Percentiles rank a stretch among this genome's conserved stretches.
Evolutionary conservation across 805 yeast genomes (phyloP).

Genomic region (Metschnikowia borealis): DNA sequence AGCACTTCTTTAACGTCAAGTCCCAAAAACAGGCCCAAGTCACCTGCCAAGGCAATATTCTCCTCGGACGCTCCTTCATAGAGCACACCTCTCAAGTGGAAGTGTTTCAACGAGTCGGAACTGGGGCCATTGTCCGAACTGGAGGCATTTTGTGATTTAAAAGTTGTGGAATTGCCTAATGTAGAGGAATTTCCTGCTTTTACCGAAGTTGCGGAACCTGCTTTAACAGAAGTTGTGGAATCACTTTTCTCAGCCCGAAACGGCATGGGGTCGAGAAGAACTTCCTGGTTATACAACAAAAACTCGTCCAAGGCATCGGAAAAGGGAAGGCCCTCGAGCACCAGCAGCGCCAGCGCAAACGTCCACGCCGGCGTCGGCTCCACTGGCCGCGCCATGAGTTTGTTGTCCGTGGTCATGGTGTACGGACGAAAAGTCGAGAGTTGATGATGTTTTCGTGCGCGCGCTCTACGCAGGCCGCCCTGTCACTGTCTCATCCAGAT

Average conservation of each 20-base stretch:
- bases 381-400: slow-evolving; percentile 11
- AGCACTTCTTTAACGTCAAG: slow-evolving; percentile 44
- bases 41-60: slow-evolving; percentile 37
- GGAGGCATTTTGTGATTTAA: not conserved
- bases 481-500: no score
- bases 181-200: no score
- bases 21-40: slow-evolving; percentile 35
- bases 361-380: slow-evolving; percentile 28
- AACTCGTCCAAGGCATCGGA: slow-evolving; percentile 39
- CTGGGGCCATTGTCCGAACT: not conserved
- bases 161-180: no score
- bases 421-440: not conserved
- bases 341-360: slow-evolving; percentile 34
- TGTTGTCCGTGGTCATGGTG: not conserved
- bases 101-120: slow-evolving; percentile 19
- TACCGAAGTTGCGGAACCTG: no score
- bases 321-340: slow-evolving; percentile 18
- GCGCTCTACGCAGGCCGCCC: not conserved
- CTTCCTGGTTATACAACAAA: slow-evolving; percentile 27
- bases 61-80: slow-evolving; percentile 32
- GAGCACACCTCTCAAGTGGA: slow-evolving; percentile 39
- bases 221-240: no score
- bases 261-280: slow-evolving; percentile 32
- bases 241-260: slow-evolving; percentile 11
- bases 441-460: not conserved